Base-by-base conservation (phyloP, 2,329 filamentous ascomycete species). In the Curvularia verruculosa region DNA sequence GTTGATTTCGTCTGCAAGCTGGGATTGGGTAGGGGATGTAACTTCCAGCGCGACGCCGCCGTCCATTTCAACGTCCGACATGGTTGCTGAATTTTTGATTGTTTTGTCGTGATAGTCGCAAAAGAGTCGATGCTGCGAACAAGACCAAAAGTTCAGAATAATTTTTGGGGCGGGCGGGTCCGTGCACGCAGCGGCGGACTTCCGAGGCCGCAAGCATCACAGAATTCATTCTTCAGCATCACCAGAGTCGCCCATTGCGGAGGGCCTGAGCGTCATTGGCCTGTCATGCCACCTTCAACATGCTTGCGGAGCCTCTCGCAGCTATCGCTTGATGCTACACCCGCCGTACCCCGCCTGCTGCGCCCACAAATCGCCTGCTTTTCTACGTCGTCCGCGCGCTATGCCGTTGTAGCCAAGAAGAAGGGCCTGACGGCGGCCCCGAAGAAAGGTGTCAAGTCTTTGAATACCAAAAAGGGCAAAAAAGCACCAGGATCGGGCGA, bases 401-500 rank as follows among this genome's bases (percentile, higher is more conserved):
- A 68, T 60, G 71, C 68, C 23, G 63, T 63, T 6, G 40, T 52
- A 9, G 49, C 63, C 37, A 72, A 71, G 69, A 75, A 71, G 54
- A 70, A 66, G 60, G 56, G 53, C 52, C 56, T 65, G 53, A 51
- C 57, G 3, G 67, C 69, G 6, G 60, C 72, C 24, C 73, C 75
- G 3, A 74, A 74, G 54, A 71, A 71, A 59, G 75, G 75, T 9
- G 62, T 67, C 26, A 80, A 76, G 67, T 68, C 73, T 15, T 76
- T 80, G 43, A 74, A 72, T 37, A 76, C 76, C 49, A 80, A 81
- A 58, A 77, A 73, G 59, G 63, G 68, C 61, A 82, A 79, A 69
- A 67, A 64, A 45, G 80, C 78, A 60, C 64, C 67, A 34, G 66
- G 60, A 37, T 65, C 59, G 12, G 68, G 69, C n/a, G 77, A 79